phyloP scores from a whole-genome alignment of 1,284 basidiomycete genomes.

The Chalciporus sp. region DNA sequence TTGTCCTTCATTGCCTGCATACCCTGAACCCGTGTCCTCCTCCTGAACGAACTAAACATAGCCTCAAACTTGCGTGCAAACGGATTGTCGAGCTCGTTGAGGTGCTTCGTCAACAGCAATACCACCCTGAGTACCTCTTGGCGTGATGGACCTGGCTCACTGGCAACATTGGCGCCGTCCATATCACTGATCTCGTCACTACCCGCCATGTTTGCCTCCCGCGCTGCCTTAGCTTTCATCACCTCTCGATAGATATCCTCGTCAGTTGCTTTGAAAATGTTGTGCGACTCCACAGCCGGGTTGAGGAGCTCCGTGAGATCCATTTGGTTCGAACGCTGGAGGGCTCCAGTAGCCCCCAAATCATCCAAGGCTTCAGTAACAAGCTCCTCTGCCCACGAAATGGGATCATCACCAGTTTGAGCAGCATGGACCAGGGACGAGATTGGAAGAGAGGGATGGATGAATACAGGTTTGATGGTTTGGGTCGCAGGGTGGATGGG shows the following conservation, averaged over 20 bases:
- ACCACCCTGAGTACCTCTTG: neutral
- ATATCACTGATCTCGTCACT: neutral
- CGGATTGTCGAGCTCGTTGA: constrained; percentile 20
- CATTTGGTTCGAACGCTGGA: neutral
- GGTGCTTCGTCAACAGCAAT: constrained; percentile 17
- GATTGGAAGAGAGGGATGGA: no score
- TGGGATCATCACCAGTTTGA: no score
- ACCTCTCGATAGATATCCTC: neutral
- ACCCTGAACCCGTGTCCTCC: constrained; percentile 17
- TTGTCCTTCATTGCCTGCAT: constrained; percentile 18
- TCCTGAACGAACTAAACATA: constrained; percentile 25
- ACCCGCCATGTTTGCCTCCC: neutral
- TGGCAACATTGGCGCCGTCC: neutral
- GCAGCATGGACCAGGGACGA: no score
- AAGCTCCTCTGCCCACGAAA: no score
- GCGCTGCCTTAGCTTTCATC: neutral
- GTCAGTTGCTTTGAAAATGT: neutral
- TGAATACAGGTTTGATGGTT: no score
- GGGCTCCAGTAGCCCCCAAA: neutral
- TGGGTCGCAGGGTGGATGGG: no score
- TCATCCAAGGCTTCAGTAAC: no score
- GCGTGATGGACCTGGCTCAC: no score
- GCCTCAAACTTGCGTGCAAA: constrained; percentile 27
- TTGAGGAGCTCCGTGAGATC: neutral
- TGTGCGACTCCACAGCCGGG: neutral